Percentiles rank a stretch among this genome's conserved stretches.
Conservation (phyloP, 495 filamentous ascomycete species). For the Clohesyomyces aquaticus region DNA sequence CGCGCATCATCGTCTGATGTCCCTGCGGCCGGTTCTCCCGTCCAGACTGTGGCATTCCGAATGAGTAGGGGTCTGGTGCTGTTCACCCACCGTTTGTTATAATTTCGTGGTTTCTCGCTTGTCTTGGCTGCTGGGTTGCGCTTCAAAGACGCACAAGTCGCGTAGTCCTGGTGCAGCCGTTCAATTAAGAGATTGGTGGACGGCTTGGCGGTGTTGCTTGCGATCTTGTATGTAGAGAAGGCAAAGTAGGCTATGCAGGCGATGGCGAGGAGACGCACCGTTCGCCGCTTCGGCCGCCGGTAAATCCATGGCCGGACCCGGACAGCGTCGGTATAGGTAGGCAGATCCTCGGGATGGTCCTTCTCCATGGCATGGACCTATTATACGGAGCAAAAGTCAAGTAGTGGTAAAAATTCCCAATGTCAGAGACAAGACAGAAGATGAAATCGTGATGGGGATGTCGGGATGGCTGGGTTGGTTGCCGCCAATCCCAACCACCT, state of each 20-base stretch:
- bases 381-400: too few species aligned
- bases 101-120: slow-evolving; percentile 29
- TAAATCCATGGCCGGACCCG: slow-evolving; percentile 18
- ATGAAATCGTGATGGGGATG: too few species aligned
- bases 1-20: slow-evolving; percentile 34
- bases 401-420: too few species aligned
- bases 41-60: slow-evolving; percentile 43
- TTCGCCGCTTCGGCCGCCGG: background rate
- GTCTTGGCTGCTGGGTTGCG: slow-evolving; percentile 21
- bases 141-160: slow-evolving; percentile 31
- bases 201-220: slow-evolving; percentile 12
- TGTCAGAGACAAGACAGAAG: too few species aligned
- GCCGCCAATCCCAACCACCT: too few species aligned
- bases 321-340: slow-evolving; percentile 22
- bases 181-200: slow-evolving; percentile 22
- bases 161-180: slow-evolving; percentile 31
- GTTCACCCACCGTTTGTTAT: slow-evolving; percentile 38
- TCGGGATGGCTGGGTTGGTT: too few species aligned
- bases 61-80: slow-evolving; percentile 36
- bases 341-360: slow-evolving; percentile 4
- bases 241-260: slow-evolving; percentile 15
- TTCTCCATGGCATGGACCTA: too few species aligned
- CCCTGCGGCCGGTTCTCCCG: slow-evolving; percentile 33
- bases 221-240: slow-evolving; percentile 15
- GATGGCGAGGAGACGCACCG: slow-evolving; percentile 1